Evolutionary conservation across 2,329 filamentous ascomycete genomes (phyloP), one percentile per base, ranked within the genome.

Genomic region (Phyllosticta citrichinensis): DNA sequence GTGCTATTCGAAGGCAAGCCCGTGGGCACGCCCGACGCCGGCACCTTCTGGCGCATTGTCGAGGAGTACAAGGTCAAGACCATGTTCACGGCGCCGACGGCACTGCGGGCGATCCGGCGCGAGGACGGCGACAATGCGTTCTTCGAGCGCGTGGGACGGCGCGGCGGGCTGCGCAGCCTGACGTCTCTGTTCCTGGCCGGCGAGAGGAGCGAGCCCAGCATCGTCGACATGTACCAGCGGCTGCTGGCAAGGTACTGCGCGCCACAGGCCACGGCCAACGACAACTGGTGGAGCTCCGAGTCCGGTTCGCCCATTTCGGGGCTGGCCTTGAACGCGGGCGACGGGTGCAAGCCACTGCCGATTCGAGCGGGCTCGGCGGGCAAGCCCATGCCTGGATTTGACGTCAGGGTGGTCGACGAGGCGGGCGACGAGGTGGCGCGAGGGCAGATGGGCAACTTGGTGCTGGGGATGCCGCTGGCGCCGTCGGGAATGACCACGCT

Each of bases 1-100:
- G 83, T 97, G 1, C 79, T 97, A 0, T 97, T 91, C 72, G 92
- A 97, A 75, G 93, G 92, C n/a, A 97, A 97, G 66, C 92, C 92
- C 0, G 80, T 96, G 12, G 91, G 91, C 4, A 96, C 91, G 0
- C 92, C 92, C 0, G 86, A 96, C 67, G 88, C 91, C 0, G 87
- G 89, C 5, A 87, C 88, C 0, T 94, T 97, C 71, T 97, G 92
- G 92, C 81, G 91, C 2, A 84, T 96, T 19, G 61, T 95, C 3
- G 87, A 91, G 65, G 88, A 95, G 67, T 87, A 97, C 77, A 87
- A 87, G 68, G 91, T 95, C 60, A 95, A 89, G 63, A 83, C 84
- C 5, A 79, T 96, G 67, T 96, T 89, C 71, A 96, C 92, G 0
- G 93, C 92, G 0, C 92, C 92, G 0, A 97, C 84, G 0, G 92